These are phyloP conservation scores for Claviceps africana DNA, from an alignment of 2,329 filamentous ascomycete species.

Conservation along the genomic window DNA sequence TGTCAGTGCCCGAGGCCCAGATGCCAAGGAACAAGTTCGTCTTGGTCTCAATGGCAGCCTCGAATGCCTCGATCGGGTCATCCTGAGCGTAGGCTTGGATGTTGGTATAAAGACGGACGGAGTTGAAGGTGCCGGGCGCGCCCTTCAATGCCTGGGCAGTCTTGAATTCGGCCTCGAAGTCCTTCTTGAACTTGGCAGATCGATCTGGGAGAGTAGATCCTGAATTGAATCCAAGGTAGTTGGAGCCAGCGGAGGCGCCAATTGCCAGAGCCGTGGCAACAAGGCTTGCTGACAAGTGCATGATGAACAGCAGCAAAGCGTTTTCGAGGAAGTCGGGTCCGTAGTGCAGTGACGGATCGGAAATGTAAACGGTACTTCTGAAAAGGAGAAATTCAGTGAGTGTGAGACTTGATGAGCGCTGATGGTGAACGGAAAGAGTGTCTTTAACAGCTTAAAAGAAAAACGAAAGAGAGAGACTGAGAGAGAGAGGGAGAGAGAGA, in stretches of 20 bases:
- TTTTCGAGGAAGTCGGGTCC: neutral
- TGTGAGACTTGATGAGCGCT: neutral
- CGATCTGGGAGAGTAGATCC: slow-evolving; percentile 31
- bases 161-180: slow-evolving; percentile 33
- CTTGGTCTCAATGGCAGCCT: slow-evolving; percentile 49
- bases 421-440: neutral
- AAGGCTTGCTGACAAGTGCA: slow-evolving; percentile 27
- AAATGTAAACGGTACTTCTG: neutral
- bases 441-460: neutral
- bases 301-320: slow-evolving; percentile 9
- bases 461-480: no score
- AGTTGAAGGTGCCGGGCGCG: slow-evolving; percentile 40
- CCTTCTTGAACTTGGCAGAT: slow-evolving; percentile 37
- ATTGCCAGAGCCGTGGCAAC: slow-evolving; percentile 26
- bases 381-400: neutral
- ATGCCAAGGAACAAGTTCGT: slow-evolving; percentile 50
- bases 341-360: neutral
- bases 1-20: slow-evolving; percentile 43
- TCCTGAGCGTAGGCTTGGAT: slow-evolving; percentile 51
- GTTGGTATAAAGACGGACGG: slow-evolving; percentile 54
- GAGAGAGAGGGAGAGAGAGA: neutral
- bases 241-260: slow-evolving; percentile 25
- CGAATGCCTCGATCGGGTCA: slow-evolving; percentile 70
- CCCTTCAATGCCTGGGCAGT: slow-evolving; percentile 21
- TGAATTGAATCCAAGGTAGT: slow-evolving; percentile 42